Evolutionary conservation across 441 rosid species (phyloP).

Genomic region (Populus trichocarpa): DNA sequence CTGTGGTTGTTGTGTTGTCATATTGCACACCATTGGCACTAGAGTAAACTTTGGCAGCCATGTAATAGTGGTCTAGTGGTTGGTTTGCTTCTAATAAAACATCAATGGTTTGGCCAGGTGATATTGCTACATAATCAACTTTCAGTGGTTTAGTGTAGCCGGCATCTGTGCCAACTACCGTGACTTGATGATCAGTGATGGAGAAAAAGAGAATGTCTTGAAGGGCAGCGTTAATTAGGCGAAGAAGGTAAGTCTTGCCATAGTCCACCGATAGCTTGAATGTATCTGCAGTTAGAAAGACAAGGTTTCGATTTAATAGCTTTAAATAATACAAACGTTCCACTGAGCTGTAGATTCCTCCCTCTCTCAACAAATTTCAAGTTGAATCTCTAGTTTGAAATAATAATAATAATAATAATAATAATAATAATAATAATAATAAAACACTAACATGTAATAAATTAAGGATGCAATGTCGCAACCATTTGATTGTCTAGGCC

Average conservation of each 20-base stretch:
- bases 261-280: conserved; percentile 24
- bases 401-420: too few relatives aligned
- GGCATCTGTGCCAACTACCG: conserved; percentile 38
- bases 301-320: too few relatives aligned
- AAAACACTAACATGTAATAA: too few relatives aligned
- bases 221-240: conserved; percentile 28
- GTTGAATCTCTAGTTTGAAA: too few relatives aligned
- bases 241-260: conserved; percentile 42
- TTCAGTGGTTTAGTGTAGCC: conserved; percentile 34
- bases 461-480: too few relatives aligned
- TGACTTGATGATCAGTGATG: conserved; percentile 28
- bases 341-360: too few relatives aligned
- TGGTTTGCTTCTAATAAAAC: conserved; percentile 38
- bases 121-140: conserved; percentile 22
- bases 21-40: conserved; percentile 5
- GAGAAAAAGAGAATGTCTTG: conserved; percentile 33
- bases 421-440: too few relatives aligned
- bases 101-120: conserved; percentile 45
- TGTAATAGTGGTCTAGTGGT: conserved; percentile 26
- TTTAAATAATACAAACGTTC: too few relatives aligned
- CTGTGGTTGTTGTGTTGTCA: conserved; percentile 44
- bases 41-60: conserved; percentile 34
- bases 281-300: conserved; percentile 18
- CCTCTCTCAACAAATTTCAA: too few relatives aligned
- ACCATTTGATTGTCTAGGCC: too few relatives aligned